Conservation (phyloP, 1,284 basidiomycete species). For the Nidula niveotomentosa region DNA sequence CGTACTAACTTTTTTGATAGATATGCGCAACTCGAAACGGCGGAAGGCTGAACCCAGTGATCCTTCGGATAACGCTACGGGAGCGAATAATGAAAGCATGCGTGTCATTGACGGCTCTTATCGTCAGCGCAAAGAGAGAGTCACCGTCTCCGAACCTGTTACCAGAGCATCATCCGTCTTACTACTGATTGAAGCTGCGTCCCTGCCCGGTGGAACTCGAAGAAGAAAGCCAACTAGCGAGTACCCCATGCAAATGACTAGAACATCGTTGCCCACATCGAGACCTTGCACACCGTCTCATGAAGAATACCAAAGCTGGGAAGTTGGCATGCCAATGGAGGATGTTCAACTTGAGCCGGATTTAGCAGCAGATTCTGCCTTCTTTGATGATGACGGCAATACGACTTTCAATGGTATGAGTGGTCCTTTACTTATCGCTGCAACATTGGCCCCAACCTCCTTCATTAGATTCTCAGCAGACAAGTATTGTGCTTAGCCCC, state of each 20-base stretch:
- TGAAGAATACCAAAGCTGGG: constrained; percentile 19
- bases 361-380: neutral
- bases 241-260: neutral
- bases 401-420: no score
- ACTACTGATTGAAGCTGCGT: neutral
- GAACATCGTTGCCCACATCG: neutral
- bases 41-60: neutral
- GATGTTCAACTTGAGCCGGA: constrained; percentile 1
- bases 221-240: neutral
- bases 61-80: neutral
- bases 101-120: neutral
- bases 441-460: neutral
- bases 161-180: neutral
- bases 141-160: neutral
- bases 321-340: constrained; percentile 7
- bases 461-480: neutral
- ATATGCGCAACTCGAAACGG: neutral
- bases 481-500: neutral
- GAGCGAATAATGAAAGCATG: neutral
- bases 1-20: neutral
- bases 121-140: neutral
- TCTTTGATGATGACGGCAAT: neutral
- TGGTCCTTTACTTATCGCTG: no score
- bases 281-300: neutral
- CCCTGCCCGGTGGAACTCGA: neutral